These are phyloP conservation scores for Desmodesmus armatus DNA, from an alignment of 139 green algal species.

Conservation along the genomic window DNA sequence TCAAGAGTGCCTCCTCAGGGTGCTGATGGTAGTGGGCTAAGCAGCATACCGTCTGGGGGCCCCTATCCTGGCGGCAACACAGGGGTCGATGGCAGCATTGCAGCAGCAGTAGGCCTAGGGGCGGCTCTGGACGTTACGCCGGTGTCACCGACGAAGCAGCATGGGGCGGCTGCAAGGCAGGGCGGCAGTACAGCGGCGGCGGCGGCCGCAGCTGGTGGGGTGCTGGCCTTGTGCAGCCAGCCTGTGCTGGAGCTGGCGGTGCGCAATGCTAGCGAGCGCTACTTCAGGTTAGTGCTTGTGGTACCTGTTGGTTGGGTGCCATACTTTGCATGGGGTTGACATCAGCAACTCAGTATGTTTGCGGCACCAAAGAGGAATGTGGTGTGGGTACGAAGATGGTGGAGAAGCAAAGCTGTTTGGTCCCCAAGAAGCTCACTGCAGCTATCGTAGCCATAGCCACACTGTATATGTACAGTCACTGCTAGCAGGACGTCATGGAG, in stretches of 20 bases:
- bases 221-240: not conserved
- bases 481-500: no score
- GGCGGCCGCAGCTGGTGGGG: constrained; percentile 3
- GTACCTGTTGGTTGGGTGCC: not conserved
- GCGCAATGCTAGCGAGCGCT: constrained; percentile 40
- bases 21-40: not conserved
- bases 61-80: no score
- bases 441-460: no score
- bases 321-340: not conserved
- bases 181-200: constrained; percentile 3
- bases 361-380: no score
- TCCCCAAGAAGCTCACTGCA: no score
- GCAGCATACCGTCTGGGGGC: no score
- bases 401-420: no score
- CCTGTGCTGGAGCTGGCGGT: constrained; percentile 35
- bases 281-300: constrained; percentile 20
- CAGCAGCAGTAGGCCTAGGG: not conserved
- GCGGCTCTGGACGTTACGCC: not conserved
- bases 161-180: not conserved
- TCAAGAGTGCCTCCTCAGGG: not conserved
- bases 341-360: no score
- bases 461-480: no score
- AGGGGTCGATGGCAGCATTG: no score
- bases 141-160: not conserved
- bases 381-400: no score